Base-by-base conservation (phyloP, 345 rosid genomes). In the Trapa bicornis region DNA sequence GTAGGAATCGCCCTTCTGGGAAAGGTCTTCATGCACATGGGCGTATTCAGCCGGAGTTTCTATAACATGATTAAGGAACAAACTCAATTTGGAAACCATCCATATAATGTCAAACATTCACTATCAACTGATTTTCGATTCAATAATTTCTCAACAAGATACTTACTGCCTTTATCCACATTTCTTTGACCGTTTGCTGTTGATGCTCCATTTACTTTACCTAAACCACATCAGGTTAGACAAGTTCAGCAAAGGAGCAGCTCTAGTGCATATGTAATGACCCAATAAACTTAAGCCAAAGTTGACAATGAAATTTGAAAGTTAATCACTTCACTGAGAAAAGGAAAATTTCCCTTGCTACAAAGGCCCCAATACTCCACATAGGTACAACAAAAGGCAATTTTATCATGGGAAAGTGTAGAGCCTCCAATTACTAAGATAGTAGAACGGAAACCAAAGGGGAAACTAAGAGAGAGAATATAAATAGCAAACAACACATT, bases 21-120 rank as follows among this genome's bases (percentile, higher is more conserved):
- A 1, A 13, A 32, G 63, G 37, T 58, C 87, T 65, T 81, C 85
- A 2, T 76, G 81, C 62, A 82, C 76, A 22, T 41, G 45, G 22
- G 79, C 82, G 65, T 67, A 69, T 78, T 80, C 80, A n/a, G 47
- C 73, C 48, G 68, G 39, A 73, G 66, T 78, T 80, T 71, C 98
- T 84, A 50, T 42, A 22, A 37, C 38, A 5, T 33, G 68, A 42
- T 80, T 73, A 73, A 15, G 65, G 42, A 43, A 37, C 69, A 17
- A 41, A 56, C 7, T 32, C 56, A 48, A 35, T 64, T 41, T 10
- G 37, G 36, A 61, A n/a, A 54, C 33, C 37, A 14, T 38, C 32
- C 15, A 53, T 11, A 47, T 61, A 61, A 56, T 0, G 38, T 15
- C 47, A 38, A 64, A 16, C 32, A 4, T 16, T 15, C 38, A 6